Percentiles rank a stretch among this genome's conserved stretches.
Evolutionary conservation across 148 eudicot genomes (phyloP).

Genomic region (Rhododendron williamsianum): DNA sequence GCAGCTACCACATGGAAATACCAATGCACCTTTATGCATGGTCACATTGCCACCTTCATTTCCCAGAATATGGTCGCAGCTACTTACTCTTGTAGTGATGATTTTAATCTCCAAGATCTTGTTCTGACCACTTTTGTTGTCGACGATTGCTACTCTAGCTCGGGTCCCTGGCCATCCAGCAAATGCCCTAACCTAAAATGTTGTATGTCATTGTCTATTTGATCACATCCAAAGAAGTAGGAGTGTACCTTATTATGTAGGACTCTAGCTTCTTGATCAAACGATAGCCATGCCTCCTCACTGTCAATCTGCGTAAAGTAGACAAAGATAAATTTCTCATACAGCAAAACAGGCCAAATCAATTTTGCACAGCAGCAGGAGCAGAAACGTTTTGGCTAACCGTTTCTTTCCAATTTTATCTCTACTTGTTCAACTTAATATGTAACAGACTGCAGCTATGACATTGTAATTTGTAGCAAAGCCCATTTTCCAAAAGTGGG

Average conservation of each 20-base stretch:
- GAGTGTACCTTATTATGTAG: slow-evolving; percentile 81
- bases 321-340: neutral
- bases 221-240: slow-evolving; percentile 10
- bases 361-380: neutral
- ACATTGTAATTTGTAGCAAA: neutral
- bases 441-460: neutral
- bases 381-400: neutral
- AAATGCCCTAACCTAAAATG: slow-evolving; percentile 90
- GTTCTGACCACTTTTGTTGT: slow-evolving; percentile 28
- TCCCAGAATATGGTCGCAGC: slow-evolving; percentile 18
- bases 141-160: slow-evolving; percentile 49
- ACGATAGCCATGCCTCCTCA: slow-evolving; percentile 84
- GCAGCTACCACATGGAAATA: slow-evolving; percentile 61
- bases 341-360: neutral
- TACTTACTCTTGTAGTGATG: slow-evolving; percentile 60
- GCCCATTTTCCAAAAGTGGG: neutral
- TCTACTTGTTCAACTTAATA: slow-evolving; percentile 2
- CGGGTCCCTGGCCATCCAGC: slow-evolving; percentile 99
- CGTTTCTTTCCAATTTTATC: neutral
- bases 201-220: slow-evolving; percentile 33
- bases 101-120: slow-evolving; percentile 64
- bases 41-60: slow-evolving; percentile 40
- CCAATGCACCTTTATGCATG: slow-evolving; percentile 54
- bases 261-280: slow-evolving; percentile 72
- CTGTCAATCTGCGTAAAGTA: slow-evolving; percentile 55